These are phyloP conservation scores for Clavispora vitiphila DNA, from an alignment of 805 yeast species.

Conservation along the genomic window DNA sequence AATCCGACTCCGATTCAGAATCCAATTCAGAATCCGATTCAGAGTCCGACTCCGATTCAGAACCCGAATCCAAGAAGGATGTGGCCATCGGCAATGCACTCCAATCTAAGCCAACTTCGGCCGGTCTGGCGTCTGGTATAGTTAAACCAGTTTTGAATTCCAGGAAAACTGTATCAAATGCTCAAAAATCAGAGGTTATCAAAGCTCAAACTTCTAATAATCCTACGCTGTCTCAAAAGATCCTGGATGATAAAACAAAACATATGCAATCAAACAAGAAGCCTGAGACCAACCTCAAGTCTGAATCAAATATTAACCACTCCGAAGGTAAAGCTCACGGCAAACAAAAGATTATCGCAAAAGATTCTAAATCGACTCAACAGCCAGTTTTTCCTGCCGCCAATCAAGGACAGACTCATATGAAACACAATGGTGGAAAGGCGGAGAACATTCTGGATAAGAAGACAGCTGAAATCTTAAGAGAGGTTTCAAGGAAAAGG, in stretches of 20 bases:
- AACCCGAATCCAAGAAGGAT: constrained; percentile 1
- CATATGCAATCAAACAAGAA: too few relatives aligned
- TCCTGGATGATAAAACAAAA: too few relatives aligned
- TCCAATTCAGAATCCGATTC: constrained; percentile 24
- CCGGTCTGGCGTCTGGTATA: too few relatives aligned
- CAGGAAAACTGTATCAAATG: too few relatives aligned
- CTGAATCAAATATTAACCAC: too few relatives aligned
- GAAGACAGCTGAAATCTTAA: not conserved
- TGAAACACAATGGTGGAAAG: not conserved
- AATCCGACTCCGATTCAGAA: constrained; percentile 19
- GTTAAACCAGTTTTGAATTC: too few relatives aligned
- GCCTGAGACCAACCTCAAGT: constrained; percentile 7
- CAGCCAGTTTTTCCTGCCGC: not conserved
- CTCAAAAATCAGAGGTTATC: too few relatives aligned
- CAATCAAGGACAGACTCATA: not conserved
- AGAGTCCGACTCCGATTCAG: constrained; percentile 22
- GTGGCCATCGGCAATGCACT: too few relatives aligned
- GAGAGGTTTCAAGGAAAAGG: not conserved
- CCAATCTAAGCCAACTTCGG: too few relatives aligned
- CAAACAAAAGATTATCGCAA: not conserved
- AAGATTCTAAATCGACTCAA: not conserved
- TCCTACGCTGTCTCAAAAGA: too few relatives aligned
- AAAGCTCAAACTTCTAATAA: too few relatives aligned
- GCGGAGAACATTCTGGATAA: not conserved
- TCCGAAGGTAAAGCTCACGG: not conserved